Evolutionary conservation across 495 filamentous ascomycete species (phyloP), one percentile per base, ranked within the genome.

Genomic region (Opeltia flavorubescens): DNA sequence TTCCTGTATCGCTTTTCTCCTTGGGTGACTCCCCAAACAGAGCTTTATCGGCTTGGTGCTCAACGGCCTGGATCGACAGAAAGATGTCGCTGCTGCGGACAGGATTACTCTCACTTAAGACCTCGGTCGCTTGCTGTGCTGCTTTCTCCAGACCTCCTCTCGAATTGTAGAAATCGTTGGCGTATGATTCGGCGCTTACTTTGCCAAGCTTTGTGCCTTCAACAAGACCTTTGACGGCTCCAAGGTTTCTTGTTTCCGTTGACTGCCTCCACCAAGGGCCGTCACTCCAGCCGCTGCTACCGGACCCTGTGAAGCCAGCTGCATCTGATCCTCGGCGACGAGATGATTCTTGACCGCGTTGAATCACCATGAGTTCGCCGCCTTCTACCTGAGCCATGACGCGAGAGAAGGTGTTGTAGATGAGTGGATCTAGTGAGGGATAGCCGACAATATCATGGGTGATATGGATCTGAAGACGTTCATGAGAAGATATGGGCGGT

Each of bases 321-420:
- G 70, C 68, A 35, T 77, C 72, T 4, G 75, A 66, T 12, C 75
- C 72, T 44, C 80, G 83, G 24, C 75, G 73, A 8, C 78, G 79
- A 4, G 80, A 76, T 23, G 81, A 87, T 59, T 93, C 86, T 49
- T 85, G 84, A 2, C 91, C 91, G 1, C 87, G 80, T 65, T 96
- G 91, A 56, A 96, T 80, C 48, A 99, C 93, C 29, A 96, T 69
- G n/a, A 99, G 76, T 59, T 96, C 91, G 20, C 91, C 91, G 47
- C 91, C 91, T 65, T 99, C 91, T 45, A 99, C 91, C 64, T 99
- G 91, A 26, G 89, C 72, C 91, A 99, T 99, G 36, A 99, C 89
- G 43, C 88, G 81, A 46, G 84, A 87, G 69, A 99, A 99, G 53
- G 91, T 87, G 27, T 74, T 72, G 63, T 95, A 89, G 57, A 96